Conservation (phyloP, 257 asterid genomes). For the Striga asiatica region DNA sequence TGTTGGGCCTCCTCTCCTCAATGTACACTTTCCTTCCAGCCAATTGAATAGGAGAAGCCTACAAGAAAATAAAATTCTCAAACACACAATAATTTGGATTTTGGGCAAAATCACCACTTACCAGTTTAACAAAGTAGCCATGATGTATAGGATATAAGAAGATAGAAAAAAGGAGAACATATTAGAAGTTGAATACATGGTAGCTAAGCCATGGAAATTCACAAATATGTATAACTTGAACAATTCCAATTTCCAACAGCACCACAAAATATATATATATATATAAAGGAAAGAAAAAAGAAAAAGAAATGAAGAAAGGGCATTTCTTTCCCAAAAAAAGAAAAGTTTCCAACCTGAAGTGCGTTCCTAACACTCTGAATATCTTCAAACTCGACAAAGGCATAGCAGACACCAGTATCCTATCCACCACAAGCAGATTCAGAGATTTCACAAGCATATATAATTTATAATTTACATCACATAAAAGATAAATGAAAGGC, state of each 20-base stretch:
- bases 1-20: slow-evolving; percentile 60
- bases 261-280: too few relatives aligned
- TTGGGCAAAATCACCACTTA: not conserved
- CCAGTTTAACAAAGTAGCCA: not conserved
- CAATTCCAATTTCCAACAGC: not conserved
- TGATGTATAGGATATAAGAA: not conserved
- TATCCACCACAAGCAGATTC: slow-evolving; percentile 25
- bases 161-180: not conserved
- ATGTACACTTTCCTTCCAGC: slow-evolving; percentile 62
- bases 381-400: slow-evolving; percentile 84
- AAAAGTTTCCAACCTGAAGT: slow-evolving; percentile 36
- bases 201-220: too few relatives aligned
- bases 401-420: slow-evolving; percentile 77
- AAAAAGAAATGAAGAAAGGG: not conserved
- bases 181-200: too few relatives aligned
- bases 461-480: not conserved
- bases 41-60: slow-evolving; percentile 75
- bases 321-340: not conserved
- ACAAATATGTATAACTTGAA: not conserved
- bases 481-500: slow-evolving; percentile 4
- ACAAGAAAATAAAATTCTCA: not conserved
- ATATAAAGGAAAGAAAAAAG: too few relatives aligned
- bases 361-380: slow-evolving; percentile 64
- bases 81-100: not conserved
- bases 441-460: slow-evolving; percentile 14